phyloP scores from a whole-genome alignment of 2,329 filamentous ascomycete species.

The Triangularia verruculosa region DNA sequence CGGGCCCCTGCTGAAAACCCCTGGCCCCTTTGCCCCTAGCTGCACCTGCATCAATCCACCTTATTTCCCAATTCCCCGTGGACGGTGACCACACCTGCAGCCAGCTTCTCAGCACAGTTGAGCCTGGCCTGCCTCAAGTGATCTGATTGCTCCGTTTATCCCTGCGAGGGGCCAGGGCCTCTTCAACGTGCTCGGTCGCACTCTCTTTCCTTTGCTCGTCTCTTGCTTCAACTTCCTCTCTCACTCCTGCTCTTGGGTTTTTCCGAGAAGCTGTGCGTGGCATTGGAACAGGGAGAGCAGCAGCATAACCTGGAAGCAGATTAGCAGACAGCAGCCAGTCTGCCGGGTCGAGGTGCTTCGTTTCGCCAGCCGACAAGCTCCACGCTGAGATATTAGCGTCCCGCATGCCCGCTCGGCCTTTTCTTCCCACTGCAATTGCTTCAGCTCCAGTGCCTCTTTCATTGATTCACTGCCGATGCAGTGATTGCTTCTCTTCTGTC shows the following conservation, averaged over 20 bases:
- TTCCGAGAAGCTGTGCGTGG: constrained; percentile 20
- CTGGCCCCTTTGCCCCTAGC: constrained; percentile 19
- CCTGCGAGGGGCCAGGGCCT: constrained; percentile 10
- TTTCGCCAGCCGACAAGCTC: neutral
- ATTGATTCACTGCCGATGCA: constrained; percentile 2
- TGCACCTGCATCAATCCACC: constrained; percentile 24
- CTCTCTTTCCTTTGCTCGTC: constrained; percentile 1
- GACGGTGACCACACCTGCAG: constrained; percentile 14
- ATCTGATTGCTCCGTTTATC: constrained; percentile 23
- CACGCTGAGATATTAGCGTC: constrained; percentile 2
- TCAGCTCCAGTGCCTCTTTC: neutral
- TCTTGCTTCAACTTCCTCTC: neutral
- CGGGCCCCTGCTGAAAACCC: constrained; percentile 19
- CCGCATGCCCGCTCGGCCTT: constrained; percentile 1
- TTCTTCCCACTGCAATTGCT: constrained; percentile 11
- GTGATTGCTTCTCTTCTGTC: constrained; percentile 4
- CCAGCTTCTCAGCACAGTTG: constrained; percentile 11
- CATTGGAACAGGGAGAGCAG: constrained; percentile 11
- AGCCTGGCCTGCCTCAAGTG: constrained; percentile 21
- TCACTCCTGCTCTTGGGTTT: neutral
- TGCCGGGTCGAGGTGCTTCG: constrained; percentile 1
- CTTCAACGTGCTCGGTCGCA: constrained; percentile 17
- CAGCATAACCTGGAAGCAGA: too few relatives aligned
- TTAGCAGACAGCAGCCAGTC: neutral
- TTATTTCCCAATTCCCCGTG: constrained; percentile 28